Evolutionary conservation across 306 rosid genomes (phyloP), one percentile per base, ranked within the genome.

Genomic region (Hylodesmum podocarpum): DNA sequence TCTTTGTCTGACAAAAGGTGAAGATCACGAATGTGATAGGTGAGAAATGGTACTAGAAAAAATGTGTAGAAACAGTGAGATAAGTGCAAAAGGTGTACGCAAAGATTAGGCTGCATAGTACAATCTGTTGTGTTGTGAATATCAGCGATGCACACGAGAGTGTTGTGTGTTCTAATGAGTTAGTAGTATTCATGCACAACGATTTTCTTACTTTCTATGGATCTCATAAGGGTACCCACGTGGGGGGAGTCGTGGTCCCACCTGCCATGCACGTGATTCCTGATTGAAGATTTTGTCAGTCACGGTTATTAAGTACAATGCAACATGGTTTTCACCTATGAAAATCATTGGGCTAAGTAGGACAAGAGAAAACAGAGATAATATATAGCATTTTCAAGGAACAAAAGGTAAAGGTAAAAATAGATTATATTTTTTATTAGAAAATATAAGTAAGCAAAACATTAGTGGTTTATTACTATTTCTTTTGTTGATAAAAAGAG

Each of bases 61-160:
- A 80, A 55, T 66, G 84, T 22, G 43, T 66, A 55, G 71, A 12
- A 66, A 59, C 9, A 36, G 58, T 67, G 51, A 67, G 67, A 61
- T 47, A 19, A 75, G 28, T 63, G 70, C 7, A 71, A 82, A 81
- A 70, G 70, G 53, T 1, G 39, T 64, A 21, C 25, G 0, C 15
- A 44, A 34, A 76, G 47, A 76, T 70, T 70, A 29, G 4, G 69
- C 28, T 8, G 34, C 4, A 66, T 75, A 59, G 80, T 51, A 54
- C 61, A 54, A 54, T 74, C 59, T 47, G 58, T 62, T 81, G 69
- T 16, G 59, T 2, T 55, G 4, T 71, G 50, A 77, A 53, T 29
- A 63, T 81, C 55, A 71, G 55, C 70, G 29, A 43, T 62, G 80
- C 78, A 83, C 80, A 83, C 83, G 73, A 66, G 71, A 77, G 72